Evolutionary conservation across 2,329 filamentous ascomycete species (phyloP).

Genomic region (Mollisia scopiformis): DNA sequence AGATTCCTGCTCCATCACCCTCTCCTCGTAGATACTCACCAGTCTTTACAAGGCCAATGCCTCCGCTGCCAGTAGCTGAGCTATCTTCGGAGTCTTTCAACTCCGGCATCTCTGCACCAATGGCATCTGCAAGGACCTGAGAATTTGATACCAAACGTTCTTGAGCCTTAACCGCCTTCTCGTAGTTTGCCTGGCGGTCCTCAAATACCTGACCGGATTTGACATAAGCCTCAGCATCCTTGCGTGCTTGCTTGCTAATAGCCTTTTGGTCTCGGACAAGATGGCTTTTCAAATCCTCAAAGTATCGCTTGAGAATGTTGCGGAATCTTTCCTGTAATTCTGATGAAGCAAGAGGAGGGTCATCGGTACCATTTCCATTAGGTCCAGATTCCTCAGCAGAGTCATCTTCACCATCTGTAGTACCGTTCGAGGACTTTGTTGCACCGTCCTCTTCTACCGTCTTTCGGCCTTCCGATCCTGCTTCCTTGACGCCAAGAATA

Average conservation of each 20-base stretch:
- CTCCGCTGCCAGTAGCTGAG: slow-evolving; percentile 67
- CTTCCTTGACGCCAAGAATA: slow-evolving; percentile 77
- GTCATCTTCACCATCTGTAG: slow-evolving; percentile 52
- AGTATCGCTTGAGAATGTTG: slow-evolving; percentile 83
- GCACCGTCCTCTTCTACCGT: slow-evolving; percentile 80
- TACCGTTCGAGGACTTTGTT: slow-evolving; percentile 48
- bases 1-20: slow-evolving; percentile 90
- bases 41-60: slow-evolving; percentile 91
- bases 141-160: slow-evolving; percentile 90
- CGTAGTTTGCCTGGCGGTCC: slow-evolving; percentile 92
- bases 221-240: slow-evolving; percentile 97
- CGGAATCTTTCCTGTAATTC: slow-evolving; percentile 86
- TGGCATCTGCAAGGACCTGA: slow-evolving; percentile 84
- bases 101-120: slow-evolving; percentile 92
- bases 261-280: slow-evolving; percentile 90
- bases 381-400: slow-evolving; percentile 50
- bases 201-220: slow-evolving; percentile 99
- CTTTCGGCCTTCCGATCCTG: slow-evolving; percentile 78
- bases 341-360: slow-evolving; percentile 73
- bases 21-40: slow-evolving; percentile 91
- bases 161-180: slow-evolving; percentile 89
- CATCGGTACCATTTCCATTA: slow-evolving; percentile 52
- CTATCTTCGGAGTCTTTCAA: slow-evolving; percentile 80
- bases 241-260: slow-evolving; percentile 82
- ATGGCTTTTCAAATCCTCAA: slow-evolving; percentile 90